Evolutionary conservation across 2,329 filamentous ascomycete genomes (phyloP).

Genomic region (Trichoderma hamatum): DNA sequence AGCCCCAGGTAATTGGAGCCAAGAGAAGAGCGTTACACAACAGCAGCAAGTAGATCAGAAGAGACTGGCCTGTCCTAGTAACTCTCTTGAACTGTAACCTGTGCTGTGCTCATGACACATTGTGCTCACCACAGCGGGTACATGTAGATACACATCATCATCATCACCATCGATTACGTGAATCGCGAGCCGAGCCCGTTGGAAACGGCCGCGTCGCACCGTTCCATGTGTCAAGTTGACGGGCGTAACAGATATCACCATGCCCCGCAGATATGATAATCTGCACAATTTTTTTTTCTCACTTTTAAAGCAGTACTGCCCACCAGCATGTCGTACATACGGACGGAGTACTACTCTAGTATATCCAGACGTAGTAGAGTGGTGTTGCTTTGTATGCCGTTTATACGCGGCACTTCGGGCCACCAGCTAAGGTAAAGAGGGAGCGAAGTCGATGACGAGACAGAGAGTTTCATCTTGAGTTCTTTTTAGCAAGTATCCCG

Average conservation of each 20-base stretch:
- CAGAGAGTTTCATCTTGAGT: slow-evolving; percentile 17
- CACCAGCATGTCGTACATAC: background rate
- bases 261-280: background rate
- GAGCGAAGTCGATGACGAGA: background rate
- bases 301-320: background rate
- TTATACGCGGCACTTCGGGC: background rate
- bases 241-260: background rate
- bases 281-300: background rate
- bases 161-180: background rate
- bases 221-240: background rate
- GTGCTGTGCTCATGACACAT: background rate
- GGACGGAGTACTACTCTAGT: background rate
- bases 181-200: background rate
- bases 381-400: background rate
- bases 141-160: background rate
- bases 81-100: background rate
- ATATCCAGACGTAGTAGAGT: background rate
- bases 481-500: background rate
- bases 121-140: too few species aligned
- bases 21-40: background rate
- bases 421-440: background rate
- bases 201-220: background rate
- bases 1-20: background rate
- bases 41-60: background rate
- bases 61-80: background rate